Percentiles rank a stretch among this genome's conserved stretches.
These are phyloP conservation scores for Russula sp. DNA, from an alignment of 768 basidiomycete genomes.

Conservation along the genomic window DNA sequence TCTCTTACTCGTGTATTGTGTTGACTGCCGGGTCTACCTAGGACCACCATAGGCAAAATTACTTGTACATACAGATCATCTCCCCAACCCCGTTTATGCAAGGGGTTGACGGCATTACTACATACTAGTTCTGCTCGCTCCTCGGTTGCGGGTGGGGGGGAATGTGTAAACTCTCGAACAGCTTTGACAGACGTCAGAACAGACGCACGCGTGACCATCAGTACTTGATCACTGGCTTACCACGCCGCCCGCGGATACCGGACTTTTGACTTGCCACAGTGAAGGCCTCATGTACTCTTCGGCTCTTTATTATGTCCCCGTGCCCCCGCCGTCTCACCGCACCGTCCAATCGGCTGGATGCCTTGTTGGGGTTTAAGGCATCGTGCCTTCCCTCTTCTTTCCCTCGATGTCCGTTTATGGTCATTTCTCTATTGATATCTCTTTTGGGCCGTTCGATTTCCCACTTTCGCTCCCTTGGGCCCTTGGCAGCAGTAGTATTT, in stretches of 20 bases:
- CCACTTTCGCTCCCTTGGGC: too few species aligned
- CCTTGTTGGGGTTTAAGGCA: neutral
- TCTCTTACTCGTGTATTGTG: slow-evolving; percentile 15
- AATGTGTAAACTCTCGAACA: neutral
- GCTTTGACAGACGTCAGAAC: neutral
- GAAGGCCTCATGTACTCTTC: neutral
- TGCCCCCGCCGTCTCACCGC: neutral
- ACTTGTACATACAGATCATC: slow-evolving; percentile 23
- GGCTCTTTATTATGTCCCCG: slow-evolving; percentile 9
- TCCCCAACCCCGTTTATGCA: neutral
- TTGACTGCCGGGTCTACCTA: neutral
- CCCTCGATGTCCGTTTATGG: neutral
- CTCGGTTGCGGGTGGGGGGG: neutral
- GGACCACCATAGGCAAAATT: slow-evolving; percentile 21
- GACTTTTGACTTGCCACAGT: neutral
- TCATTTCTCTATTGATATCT: neutral
- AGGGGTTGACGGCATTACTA: slow-evolving; percentile 20
- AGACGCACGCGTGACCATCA: neutral
- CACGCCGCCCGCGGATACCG: slow-evolving; percentile 15
- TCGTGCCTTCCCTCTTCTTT: neutral
- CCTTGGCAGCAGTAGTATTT: too few species aligned
- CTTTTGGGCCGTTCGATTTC: neutral
- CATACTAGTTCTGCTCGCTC: slow-evolving; percentile 7
- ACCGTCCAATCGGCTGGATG: neutral
- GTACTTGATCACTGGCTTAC: slow-evolving; percentile 11